Evolutionary conservation across 495 filamentous ascomycete genomes (phyloP).

Genomic region (Aspergillus panamensis): DNA sequence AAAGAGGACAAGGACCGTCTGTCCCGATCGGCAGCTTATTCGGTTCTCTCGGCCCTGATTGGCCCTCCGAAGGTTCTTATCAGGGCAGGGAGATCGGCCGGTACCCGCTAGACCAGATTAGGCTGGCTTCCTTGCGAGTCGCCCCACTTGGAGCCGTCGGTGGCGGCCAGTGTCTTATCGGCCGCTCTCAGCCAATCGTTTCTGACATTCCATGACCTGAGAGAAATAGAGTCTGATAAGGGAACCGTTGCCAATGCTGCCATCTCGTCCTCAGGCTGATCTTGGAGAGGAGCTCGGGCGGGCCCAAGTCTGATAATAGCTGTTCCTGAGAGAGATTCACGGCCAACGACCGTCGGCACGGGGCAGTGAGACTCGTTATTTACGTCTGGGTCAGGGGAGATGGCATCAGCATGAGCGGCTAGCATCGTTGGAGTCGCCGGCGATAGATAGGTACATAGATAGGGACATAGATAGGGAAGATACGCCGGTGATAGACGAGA

Average conservation of each 20-base stretch:
- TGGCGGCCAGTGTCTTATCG: conserved; percentile 26
- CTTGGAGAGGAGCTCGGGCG: background rate
- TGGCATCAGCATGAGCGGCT: too few relatives aligned
- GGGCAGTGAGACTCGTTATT: background rate
- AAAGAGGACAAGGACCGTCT: background rate
- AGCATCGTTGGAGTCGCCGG: background rate
- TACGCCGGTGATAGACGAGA: background rate
- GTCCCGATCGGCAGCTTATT: background rate
- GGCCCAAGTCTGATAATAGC: background rate
- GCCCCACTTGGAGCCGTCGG: conserved; percentile 11
- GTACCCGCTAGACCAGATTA: conserved; percentile 3
- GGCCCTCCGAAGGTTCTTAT: background rate
- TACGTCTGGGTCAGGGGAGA: too few relatives aligned
- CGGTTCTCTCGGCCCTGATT: background rate
- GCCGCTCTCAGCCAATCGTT: conserved; percentile 22
- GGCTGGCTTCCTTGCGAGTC: background rate
- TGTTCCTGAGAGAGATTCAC: background rate
- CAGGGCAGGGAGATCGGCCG: background rate
- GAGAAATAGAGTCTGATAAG: conserved; percentile 21
- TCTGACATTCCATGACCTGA: conserved; percentile 15
- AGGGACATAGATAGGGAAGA: too few relatives aligned
- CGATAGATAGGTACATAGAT: background rate
- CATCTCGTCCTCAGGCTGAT: background rate
- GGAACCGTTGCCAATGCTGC: background rate
- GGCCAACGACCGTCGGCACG: background rate